phyloP scores from a whole-genome alignment of 345 rosid species.

The Reutealis trisperma region DNA sequence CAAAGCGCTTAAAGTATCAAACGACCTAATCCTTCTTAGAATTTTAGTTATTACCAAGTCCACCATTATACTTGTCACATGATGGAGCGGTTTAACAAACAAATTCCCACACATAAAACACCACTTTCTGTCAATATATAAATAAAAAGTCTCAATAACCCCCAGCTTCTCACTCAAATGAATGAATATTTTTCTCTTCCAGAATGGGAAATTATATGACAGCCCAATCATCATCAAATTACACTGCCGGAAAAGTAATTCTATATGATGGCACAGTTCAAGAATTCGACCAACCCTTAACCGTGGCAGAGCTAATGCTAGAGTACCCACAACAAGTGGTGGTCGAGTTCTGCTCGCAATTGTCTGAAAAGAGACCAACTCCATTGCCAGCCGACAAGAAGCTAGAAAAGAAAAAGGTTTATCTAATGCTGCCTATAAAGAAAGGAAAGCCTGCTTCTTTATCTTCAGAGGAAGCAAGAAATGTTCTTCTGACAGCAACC shows the following conservation, averaged over 20 bases:
- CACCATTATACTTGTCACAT: constrained; percentile 41
- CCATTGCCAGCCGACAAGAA: constrained; percentile 77
- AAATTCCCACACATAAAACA: not conserved
- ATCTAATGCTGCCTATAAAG: constrained; percentile 64
- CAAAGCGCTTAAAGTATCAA: not conserved
- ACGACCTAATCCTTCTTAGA: constrained; percentile 31
- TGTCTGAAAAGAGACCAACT: constrained; percentile 40
- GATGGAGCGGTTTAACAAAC: constrained; percentile 79
- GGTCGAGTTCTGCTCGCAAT: constrained; percentile 52
- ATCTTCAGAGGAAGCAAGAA: constrained; percentile 51
- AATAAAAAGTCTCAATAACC: not conserved
- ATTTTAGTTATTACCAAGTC: constrained; percentile 27
- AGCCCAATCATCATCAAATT: constrained; percentile 21
- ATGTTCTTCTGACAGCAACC: constrained; percentile 46
- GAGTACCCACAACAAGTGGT: constrained; percentile 78
- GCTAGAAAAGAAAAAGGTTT: constrained; percentile 54
- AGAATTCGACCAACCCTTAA: constrained; percentile 45
- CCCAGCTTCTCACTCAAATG: not conserved
- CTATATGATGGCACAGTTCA: constrained; percentile 60
- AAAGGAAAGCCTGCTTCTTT: constrained; percentile 44
- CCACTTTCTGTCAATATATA: not conserved
- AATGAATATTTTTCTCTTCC: not conserved
- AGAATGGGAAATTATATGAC: constrained; percentile 60
- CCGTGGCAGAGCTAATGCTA: constrained; percentile 83
- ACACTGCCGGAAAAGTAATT: constrained; percentile 50